Base-by-base conservation (phyloP, 1,284 basidiomycete species). In the Ustilago cynodontis region DNA sequence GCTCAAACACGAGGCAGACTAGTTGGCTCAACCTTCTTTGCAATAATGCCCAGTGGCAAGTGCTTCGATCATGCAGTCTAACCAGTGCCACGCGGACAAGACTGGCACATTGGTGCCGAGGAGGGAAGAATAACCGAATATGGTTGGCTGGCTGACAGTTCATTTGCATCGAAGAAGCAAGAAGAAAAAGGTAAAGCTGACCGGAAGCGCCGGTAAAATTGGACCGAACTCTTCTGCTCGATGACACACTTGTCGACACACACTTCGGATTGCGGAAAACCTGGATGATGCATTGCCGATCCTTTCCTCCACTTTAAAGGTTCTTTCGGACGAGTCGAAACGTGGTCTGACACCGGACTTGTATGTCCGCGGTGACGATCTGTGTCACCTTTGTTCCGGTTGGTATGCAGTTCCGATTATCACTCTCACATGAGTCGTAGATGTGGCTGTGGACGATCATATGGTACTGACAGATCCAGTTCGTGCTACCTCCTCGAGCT, bases 241-340 rank as follows among this genome's bases (percentile, higher is more conserved):
- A 71, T 66, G 63, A 71, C 68, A 71, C 68, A 71, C 59, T 22
- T 3, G 28, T 45, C 50, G 39, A 65, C 63, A 65, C 63, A 62
- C 63, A 59, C 50, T 22, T 49, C 47, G 35, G 35, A 54, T 24
- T 33, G 14, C 37, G 22, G 14, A n/a, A 28, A 22, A 43, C 41
- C 41, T 43, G n/a, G n/a, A 26, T 28, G 22, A 60, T 70, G 67
- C 41, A 70, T 70, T 70, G 58, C 67, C 67, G 67, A 60, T 65
- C 58, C 39, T 43, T 31, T 29, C 18, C 50, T 52, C 50, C 39
- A 49, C 47, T 49, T 28, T 49, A 14, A 47, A 9, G 14, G 24
- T 49, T 28, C n/a, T 49, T 26, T 49, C 47, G 47, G 9, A 13
- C 47, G 47, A 49, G 14, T 14, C 1, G 24, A 49, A 26, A 16